Conservation (phyloP, 2,329 filamentous ascomycete genomes). For the Penicillium sp. region DNA sequence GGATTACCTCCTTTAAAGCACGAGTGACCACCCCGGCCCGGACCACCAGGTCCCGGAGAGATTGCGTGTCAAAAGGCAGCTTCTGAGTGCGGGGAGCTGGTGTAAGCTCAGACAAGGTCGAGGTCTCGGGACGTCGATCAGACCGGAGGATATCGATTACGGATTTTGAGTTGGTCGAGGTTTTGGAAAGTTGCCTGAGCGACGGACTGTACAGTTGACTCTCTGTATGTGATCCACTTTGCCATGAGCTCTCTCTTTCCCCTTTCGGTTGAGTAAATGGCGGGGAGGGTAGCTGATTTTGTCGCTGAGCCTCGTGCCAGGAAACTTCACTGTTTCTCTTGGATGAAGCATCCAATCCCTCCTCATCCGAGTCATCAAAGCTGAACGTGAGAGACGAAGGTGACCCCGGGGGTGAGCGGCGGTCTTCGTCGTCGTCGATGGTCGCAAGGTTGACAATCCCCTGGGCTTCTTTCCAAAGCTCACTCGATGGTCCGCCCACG, state of each 20-base stretch:
- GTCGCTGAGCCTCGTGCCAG: slow-evolving; percentile 26
- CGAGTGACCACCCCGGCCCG: slow-evolving; percentile 47
- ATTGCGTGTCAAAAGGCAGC: slow-evolving; percentile 62
- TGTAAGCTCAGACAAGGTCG: slow-evolving; percentile 22
- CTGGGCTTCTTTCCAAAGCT: slow-evolving; percentile 60
- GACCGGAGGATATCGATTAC: slow-evolving; percentile 58
- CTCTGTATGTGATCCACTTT: slow-evolving; percentile 21
- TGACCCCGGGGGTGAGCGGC: slow-evolving; percentile 47
- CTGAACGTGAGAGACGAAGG: slow-evolving; percentile 56
- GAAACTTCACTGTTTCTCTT: slow-evolving; percentile 31
- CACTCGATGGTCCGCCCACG: slow-evolving; percentile 49
- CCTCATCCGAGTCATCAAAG: slow-evolving; percentile 54
- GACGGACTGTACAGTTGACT: slow-evolving; percentile 24
- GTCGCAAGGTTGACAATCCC: slow-evolving; percentile 63
- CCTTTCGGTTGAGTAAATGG: slow-evolving; percentile 19
- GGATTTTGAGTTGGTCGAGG: slow-evolving; percentile 57
- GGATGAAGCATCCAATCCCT: slow-evolving; percentile 34
- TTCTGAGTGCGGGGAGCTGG: slow-evolving; percentile 41
- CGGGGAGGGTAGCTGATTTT: slow-evolving; percentile 21
- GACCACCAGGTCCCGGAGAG: slow-evolving; percentile 56
- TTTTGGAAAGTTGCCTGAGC: slow-evolving; percentile 47
- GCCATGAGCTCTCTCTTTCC: slow-evolving; percentile 27
- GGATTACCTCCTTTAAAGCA: slow-evolving; percentile 47
- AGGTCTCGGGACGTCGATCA: slow-evolving; percentile 36
- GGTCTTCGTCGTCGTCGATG: slow-evolving; percentile 56